Conservation (phyloP, 192 early-diverging fungal genomes). For the Coemansia sp. region DNA sequence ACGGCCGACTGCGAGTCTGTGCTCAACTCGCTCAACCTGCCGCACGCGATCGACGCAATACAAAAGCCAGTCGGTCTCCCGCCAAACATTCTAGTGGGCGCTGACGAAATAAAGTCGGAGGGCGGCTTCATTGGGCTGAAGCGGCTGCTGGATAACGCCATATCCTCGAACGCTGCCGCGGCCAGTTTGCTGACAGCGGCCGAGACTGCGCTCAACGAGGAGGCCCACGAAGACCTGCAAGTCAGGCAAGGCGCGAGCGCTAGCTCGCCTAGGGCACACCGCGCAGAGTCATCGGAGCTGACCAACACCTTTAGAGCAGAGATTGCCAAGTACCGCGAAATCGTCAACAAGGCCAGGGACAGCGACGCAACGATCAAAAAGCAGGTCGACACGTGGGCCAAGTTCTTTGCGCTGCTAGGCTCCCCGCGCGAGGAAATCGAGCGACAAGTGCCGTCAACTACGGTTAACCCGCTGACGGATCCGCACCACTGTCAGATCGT, state of each 20-base stretch:
- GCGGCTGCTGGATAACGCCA: constrained; percentile 62
- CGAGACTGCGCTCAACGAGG: constrained; percentile 36
- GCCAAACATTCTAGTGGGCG: constrained; percentile 66
- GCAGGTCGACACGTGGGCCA: constrained; percentile 49
- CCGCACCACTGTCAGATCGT: constrained; percentile 67
- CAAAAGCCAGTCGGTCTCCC: constrained; percentile 81
- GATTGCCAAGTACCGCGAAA: constrained; percentile 60
- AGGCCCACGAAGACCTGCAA: constrained; percentile 38
- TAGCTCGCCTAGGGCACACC: constrained; percentile 10
- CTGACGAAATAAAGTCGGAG: constrained; percentile 73
- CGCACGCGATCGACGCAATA: constrained; percentile 69
- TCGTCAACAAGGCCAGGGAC: constrained; percentile 69
- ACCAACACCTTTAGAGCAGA: constrained; percentile 37
- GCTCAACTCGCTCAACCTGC: constrained; percentile 71
- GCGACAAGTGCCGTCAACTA: constrained; percentile 64
- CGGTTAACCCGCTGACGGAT: constrained; percentile 59
- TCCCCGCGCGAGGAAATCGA: constrained; percentile 56
- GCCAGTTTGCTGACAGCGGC: constrained; percentile 65
- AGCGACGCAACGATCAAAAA: constrained; percentile 68
- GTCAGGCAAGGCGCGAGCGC: constrained; percentile 13
- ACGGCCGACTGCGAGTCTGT: constrained; percentile 70
- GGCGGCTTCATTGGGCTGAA: constrained; percentile 71
- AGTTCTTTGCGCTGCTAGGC: constrained; percentile 42
- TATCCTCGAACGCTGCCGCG: constrained; percentile 58
- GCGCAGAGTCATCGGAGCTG: constrained; percentile 30